These are phyloP conservation scores for Noccaea bulbosa DNA, from an alignment of 345 rosid genomes.

Conservation along the genomic window DNA sequence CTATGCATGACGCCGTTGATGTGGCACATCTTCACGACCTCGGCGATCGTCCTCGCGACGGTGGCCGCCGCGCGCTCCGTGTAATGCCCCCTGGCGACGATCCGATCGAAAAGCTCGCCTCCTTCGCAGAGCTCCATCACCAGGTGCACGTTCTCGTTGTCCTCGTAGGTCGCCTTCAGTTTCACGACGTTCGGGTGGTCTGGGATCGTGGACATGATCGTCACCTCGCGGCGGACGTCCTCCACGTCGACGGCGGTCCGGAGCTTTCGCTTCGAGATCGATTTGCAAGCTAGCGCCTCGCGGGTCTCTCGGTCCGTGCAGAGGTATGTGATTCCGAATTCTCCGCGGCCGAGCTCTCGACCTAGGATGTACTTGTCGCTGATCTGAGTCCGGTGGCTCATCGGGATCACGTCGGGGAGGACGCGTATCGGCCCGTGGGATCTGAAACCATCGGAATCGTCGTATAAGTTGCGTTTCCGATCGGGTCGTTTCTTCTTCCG, in stretches of 20 bases:
- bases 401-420: slow-evolving; percentile 60
- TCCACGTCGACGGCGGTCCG: slow-evolving; percentile 89
- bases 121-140: slow-evolving; percentile 98
- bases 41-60: slow-evolving; percentile 76
- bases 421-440: slow-evolving; percentile 77
- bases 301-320: slow-evolving; percentile 88
- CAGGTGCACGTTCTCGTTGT: slow-evolving; percentile 84
- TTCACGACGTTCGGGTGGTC: slow-evolving; percentile 82
- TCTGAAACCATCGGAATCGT: slow-evolving; percentile 45
- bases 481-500: slow-evolving; percentile 46
- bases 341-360: slow-evolving; percentile 91
- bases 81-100: slow-evolving; percentile 94
- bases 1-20: slow-evolving; percentile 95
- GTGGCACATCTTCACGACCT: slow-evolving; percentile 94
- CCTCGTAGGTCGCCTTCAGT: slow-evolving; percentile 92
- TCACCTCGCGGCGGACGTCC: slow-evolving; percentile 92
- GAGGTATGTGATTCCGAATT: slow-evolving; percentile 89
- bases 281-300: slow-evolving; percentile 82
- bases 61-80: slow-evolving; percentile 93
- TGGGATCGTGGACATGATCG: slow-evolving; percentile 85
- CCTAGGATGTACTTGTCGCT: slow-evolving; percentile 87
- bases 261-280: slow-evolving; percentile 84
- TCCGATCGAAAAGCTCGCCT: slow-evolving; percentile 93
- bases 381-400: slow-evolving; percentile 74
- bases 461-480: slow-evolving; percentile 50